Evolutionary conservation across 2,329 filamentous ascomycete species (phyloP).

Genomic region (Verticillium klebahnii): DNA sequence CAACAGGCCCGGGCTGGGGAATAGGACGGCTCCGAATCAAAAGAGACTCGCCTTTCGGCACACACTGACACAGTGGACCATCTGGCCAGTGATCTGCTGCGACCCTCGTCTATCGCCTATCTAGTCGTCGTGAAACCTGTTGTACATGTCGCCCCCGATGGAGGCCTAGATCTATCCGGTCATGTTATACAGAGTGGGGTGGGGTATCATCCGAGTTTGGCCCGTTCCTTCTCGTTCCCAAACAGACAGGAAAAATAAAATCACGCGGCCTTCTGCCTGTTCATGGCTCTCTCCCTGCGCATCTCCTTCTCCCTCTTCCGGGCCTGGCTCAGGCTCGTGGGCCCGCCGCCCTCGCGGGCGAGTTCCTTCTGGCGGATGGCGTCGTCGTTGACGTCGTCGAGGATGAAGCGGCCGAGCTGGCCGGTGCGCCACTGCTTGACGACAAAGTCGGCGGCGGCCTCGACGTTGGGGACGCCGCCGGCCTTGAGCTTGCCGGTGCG

Average conservation of each 20-base stretch:
- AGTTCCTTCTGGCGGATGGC: conserved; percentile 46
- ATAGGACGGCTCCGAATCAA: not conserved
- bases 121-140: not conserved
- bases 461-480: conserved; percentile 65
- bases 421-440: conserved; percentile 80
- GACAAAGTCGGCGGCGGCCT: conserved; percentile 73
- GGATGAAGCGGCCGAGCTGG: conserved; percentile 66
- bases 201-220: conserved; percentile 7
- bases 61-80: not conserved
- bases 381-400: conserved; percentile 69
- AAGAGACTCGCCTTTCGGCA: not conserved
- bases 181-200: conserved; percentile 8
- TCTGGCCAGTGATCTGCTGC: too few species aligned
- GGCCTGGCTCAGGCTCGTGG: conserved; percentile 63
- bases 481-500: conserved; percentile 73
- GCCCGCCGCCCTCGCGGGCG: conserved; percentile 36
- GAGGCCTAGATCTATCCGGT: too few species aligned
- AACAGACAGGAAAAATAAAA: not conserved
- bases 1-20: not conserved
- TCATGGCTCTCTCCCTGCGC: conserved; percentile 31
- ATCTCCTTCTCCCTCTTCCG: conserved; percentile 61
- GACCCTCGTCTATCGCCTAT: too few species aligned
- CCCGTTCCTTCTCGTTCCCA: not conserved
- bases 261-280: conserved; percentile 9
- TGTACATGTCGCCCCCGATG: not conserved